Evolutionary conservation across 140 eudicot species (phyloP).

Genomic region (Cichorium intybus): DNA sequence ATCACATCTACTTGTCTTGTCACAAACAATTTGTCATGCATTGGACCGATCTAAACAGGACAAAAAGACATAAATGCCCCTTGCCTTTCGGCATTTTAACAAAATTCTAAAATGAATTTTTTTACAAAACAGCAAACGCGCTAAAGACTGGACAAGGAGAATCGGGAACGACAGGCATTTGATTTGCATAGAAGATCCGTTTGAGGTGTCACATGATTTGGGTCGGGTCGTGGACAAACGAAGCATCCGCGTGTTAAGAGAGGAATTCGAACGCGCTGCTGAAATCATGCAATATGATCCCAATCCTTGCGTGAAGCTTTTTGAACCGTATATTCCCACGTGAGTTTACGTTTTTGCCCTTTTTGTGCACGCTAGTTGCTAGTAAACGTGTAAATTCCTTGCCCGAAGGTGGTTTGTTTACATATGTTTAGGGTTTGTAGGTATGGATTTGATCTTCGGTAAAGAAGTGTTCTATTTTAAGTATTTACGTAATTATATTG

Average conservation of each 20-base stretch:
- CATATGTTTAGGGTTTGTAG: constrained; percentile 18
- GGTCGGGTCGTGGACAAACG: constrained; percentile 87
- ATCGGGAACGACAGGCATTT: constrained; percentile 92
- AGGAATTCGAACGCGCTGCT: constrained; percentile 97
- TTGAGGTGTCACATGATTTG: constrained; percentile 81
- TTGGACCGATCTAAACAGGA: no score
- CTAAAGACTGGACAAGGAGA: constrained; percentile 93
- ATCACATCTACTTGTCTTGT: no score
- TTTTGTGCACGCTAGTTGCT: constrained; percentile 19
- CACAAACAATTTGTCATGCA: no score
- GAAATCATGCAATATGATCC: constrained; percentile 71
- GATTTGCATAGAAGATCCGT: constrained; percentile 97
- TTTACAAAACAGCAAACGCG: constrained; percentile 58
- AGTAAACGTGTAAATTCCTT: constrained; percentile 43
- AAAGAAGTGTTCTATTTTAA: constrained; percentile 16
- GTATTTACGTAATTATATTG: constrained; percentile 15
- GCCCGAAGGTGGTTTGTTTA: constrained; percentile 23
- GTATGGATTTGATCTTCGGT: constrained; percentile 27
- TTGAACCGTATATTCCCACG: constrained; percentile 66
- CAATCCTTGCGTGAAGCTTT: constrained; percentile 67
- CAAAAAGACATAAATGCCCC: no score
- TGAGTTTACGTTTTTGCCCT: constrained; percentile 28
- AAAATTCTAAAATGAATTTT: no score
- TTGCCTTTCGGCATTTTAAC: no score
- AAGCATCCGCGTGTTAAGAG: constrained; percentile 83